Evolutionary conservation across 2,329 filamentous ascomycete species (phyloP).

Genomic region (Davidsoniella eucalypti): DNA sequence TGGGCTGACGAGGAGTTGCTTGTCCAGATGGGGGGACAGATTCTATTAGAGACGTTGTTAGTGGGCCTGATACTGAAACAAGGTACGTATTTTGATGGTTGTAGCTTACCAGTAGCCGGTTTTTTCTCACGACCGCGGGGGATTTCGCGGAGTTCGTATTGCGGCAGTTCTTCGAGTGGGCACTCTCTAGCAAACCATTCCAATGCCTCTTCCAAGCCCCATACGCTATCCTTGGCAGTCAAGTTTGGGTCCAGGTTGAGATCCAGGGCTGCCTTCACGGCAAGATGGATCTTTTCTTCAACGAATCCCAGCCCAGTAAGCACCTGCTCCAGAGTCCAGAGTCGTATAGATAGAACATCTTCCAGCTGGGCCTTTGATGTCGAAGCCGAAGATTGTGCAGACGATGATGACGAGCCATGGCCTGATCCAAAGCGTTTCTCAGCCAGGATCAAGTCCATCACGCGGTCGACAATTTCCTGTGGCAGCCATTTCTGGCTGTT

Average conservation of each 20-base stretch:
- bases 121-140: slow-evolving; percentile 21
- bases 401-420: slow-evolving; percentile 24
- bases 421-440: slow-evolving; percentile 37
- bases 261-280: slow-evolving; percentile 48
- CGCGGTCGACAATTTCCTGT: slow-evolving; percentile 57
- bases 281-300: slow-evolving; percentile 42
- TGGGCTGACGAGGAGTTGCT: not conserved
- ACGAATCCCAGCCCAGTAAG: slow-evolving; percentile 55
- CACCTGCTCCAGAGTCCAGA: slow-evolving; percentile 72
- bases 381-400: slow-evolving; percentile 27
- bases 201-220: slow-evolving; percentile 74
- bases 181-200: slow-evolving; percentile 82
- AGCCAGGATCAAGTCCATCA: slow-evolving; percentile 55
- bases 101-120: slow-evolving; percentile 18
- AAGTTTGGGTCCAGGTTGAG: slow-evolving; percentile 45
- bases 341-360: slow-evolving; percentile 59
- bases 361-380: slow-evolving; percentile 36
- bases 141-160: slow-evolving; percentile 40
- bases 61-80: not conserved
- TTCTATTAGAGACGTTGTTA: slow-evolving; percentile 1
- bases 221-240: slow-evolving; percentile 48
- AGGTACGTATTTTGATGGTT: not conserved
- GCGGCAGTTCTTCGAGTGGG: slow-evolving; percentile 48
- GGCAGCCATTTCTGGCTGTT: slow-evolving; percentile 66
- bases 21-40: slow-evolving; percentile 1